These are phyloP conservation scores for Proteromonas lacertae DNA, from an alignment of 352 stramenopile genomes.

Conservation along the genomic window DNA sequence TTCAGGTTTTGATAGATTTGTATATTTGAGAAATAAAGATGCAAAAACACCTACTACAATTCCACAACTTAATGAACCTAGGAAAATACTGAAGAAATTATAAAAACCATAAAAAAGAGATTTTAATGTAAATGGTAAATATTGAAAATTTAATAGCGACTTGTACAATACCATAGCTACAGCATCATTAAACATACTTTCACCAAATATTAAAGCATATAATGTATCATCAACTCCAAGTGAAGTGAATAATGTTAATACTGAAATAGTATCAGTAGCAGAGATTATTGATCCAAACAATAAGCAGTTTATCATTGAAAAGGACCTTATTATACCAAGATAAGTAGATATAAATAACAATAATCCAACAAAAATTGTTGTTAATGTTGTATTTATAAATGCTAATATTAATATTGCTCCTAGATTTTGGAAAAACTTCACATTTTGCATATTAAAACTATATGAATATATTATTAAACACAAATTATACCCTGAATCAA, in stretches of 20 bases:
- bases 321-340: conserved; percentile 49
- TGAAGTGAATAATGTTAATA: conserved; percentile 69
- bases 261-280: conserved; percentile 73
- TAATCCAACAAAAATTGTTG: conserved; percentile 74
- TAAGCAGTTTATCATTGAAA: no score
- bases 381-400: no score
- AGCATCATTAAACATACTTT: conserved; percentile 81
- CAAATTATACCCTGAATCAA: no score
- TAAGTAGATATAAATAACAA: conserved; percentile 45
- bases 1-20: conserved; percentile 30
- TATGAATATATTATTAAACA: no score
- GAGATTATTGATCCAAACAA: conserved; percentile 79
- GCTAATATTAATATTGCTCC: no score
- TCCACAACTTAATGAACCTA: conserved; percentile 30
- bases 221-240: conserved; percentile 41
- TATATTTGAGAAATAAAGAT: conserved; percentile 44
- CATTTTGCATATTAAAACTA: no score
- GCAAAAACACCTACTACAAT: conserved; percentile 20
- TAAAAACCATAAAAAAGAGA: no score
- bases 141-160: conserved; percentile 58
- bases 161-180: conserved; percentile 86
- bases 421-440: no score
- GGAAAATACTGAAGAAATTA: conserved; percentile 25
- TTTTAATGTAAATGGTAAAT: no score
- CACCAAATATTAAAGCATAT: conserved; percentile 73